Evolutionary conservation across 1,284 basidiomycete genomes (phyloP), one percentile per base, ranked within the genome.

Genomic region (Sporisorium scitamineum): DNA sequence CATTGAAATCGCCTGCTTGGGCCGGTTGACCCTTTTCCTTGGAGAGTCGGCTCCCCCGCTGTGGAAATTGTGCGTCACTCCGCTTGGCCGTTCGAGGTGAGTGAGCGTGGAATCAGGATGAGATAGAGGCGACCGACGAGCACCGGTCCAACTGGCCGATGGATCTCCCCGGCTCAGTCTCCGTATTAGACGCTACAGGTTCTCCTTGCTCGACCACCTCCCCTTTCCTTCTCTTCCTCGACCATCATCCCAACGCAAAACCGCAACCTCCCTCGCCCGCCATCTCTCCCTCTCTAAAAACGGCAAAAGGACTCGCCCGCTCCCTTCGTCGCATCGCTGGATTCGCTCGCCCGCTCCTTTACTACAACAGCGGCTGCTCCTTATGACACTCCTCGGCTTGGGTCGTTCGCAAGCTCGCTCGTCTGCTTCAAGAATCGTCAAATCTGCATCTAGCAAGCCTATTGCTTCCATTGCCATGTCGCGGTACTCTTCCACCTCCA

Each of bases 341-440:
- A n/a, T n/a, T n/a, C 16, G 39, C 44, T 22, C 44, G 52, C 27
- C 57, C 44, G 41, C 45, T 45, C n/a, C 29, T 32, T 42, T 26
- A 3, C n/a, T 4, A 42, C 50, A 54, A 45, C 8, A 50, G 64
- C 54, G 50, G 65, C 58, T 64, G 37, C 69, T 61, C 55, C 69
- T 42, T 61, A 71, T 71, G 69, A 66, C 69, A 71, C 63, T 71
- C 59, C 54, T 71, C 57, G 62, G 63, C 55, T 47, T 66, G 55
- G 59, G 55, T 61, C 69, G 69, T 55, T 71, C 55, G 58, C 69
- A 71, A 66, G 69, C 69, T 57, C 63, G 69, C 47, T 59, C 69
- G 51, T 74, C 71, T 58, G 71, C 66, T 58, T 61, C 66, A 37
- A 50, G 55, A 55, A 59, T 74, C 58, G 51, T 44, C 39, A 31